phyloP scores from a whole-genome alignment of 441 rosid genomes.

The Corymbia calophylla region DNA sequence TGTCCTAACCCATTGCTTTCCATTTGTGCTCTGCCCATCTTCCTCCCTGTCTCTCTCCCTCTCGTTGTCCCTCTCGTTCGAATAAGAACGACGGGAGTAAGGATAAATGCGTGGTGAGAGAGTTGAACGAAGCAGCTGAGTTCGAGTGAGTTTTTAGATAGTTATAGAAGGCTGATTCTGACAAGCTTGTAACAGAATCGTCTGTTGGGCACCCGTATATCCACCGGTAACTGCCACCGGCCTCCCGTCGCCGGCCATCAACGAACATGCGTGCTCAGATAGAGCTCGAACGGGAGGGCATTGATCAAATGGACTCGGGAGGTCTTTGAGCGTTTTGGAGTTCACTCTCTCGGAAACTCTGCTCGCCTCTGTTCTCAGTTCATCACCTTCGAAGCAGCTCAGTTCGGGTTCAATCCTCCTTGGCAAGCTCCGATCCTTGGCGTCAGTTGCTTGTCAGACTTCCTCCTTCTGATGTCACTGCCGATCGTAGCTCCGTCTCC shows the following conservation, averaged over 20 bases:
- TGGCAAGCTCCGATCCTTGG: not conserved
- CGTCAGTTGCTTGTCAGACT: accelerated
- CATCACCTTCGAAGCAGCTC: not conserved
- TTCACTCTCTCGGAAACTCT: not conserved
- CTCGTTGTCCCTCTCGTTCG: too few relatives aligned
- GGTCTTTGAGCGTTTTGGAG: not conserved
- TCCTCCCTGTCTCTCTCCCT: too few relatives aligned
- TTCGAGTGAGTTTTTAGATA: too few relatives aligned
- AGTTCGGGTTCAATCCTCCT: not conserved
- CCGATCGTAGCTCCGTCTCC: not conserved
- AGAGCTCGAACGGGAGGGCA: not conserved
- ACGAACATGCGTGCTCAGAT: not conserved
- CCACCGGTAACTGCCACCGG: not conserved
- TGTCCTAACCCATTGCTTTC: too few relatives aligned
- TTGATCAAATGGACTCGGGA: not conserved
- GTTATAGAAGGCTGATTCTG: too few relatives aligned
- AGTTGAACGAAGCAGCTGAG: too few relatives aligned
- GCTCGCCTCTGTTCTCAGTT: not conserved
- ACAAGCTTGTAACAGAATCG: too few relatives aligned
- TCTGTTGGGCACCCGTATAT: too few relatives aligned
- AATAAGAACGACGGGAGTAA: too few relatives aligned
- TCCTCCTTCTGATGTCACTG: not conserved
- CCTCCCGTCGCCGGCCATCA: not conserved
- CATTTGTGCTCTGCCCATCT: too few relatives aligned
- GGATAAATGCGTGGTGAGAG: too few relatives aligned